Evolutionary conservation across 805 yeast species (phyloP).

Genomic region (Teunomyces panamensis): DNA sequence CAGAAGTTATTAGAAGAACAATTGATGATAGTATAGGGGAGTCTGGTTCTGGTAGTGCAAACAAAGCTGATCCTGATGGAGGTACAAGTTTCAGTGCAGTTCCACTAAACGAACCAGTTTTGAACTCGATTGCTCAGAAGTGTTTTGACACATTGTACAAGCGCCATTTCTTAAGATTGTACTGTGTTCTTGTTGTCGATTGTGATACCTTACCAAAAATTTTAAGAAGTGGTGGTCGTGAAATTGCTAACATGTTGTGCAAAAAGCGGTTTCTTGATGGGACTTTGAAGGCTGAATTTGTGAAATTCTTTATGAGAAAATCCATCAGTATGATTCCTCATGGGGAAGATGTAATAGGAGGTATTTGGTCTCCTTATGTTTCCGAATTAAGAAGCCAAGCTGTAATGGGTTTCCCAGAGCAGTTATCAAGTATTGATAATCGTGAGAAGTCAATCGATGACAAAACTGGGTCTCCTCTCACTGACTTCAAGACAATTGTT

Average conservation of each 20-base stretch:
- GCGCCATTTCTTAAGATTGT: constrained; percentile 70
- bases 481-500: constrained; percentile 67
- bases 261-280: constrained; percentile 78
- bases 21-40: constrained; percentile 25
- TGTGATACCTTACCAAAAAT: constrained; percentile 83
- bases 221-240: constrained; percentile 79
- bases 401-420: constrained; percentile 63
- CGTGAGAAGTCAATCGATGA: constrained; percentile 76
- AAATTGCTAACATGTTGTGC: constrained; percentile 87
- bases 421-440: constrained; percentile 78
- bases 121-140: constrained; percentile 42
- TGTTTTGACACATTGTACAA: constrained; percentile 42
- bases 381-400: constrained; percentile 63
- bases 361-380: constrained; percentile 78
- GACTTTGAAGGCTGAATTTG: constrained; percentile 70
- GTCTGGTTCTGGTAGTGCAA: constrained; percentile 16
- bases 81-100: constrained; percentile 22
- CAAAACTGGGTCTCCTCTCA: constrained; percentile 68
- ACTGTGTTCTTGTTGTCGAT: constrained; percentile 77
- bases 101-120: constrained; percentile 42
- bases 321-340: constrained; percentile 65
- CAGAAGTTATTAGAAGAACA: constrained; percentile 43
- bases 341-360: constrained; percentile 75
- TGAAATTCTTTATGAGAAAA: constrained; percentile 69
- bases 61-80: constrained; percentile 13